Base-by-base conservation (phyloP, 139 green algal species). In the Ulvella scutata region DNA sequence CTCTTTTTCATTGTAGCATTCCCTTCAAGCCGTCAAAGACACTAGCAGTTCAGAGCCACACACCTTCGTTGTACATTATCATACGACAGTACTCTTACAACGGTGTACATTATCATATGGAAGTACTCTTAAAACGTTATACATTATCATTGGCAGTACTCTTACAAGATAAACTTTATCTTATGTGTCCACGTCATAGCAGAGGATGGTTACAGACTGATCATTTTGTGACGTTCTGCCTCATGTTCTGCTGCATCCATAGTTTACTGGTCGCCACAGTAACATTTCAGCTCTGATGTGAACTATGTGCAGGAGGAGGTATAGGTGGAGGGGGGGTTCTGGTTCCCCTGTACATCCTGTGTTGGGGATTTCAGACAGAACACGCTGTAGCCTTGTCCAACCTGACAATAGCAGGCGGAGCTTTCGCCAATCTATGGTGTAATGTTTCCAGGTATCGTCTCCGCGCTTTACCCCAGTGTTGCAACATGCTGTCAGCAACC, bases 361-460 rank as follows among this genome's bases (percentile, higher is more conserved):
- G 84, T 2, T 72, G 84, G 82, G 79, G 40, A 3, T 85, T 87
- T 62, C 40, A 39, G 0, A 28, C 82, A 3, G 74, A 75, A 3
- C 75, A 79, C 35, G 83, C 86, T 29, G 86, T 91, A n/a, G 86
- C 85, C 0, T 72, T 91, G 10, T 82, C 62, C 72, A 91, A 91
- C 73, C 75, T 89, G 37, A 89, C 86, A 4, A 89, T 91, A 43
- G 39, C 89, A 33, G 86, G 86, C 1, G 83, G 84, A 23, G 76
- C 84, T 10, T 33, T 89, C 0, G 77, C 79, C 37, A 91, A 91
- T 77, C 78, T 91, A 0, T 51, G 78, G 0, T 78, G 85, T 80
- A 91, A 91, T 75, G 43, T 76, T 2, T 26, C 10, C 51, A 67
- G 51, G 51, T 67, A 23, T n/a, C n/a, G n/a, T n/a, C n/a, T n/a